Conservation (phyloP, 345 rosid genomes). For the Salix suchowensis region DNA sequence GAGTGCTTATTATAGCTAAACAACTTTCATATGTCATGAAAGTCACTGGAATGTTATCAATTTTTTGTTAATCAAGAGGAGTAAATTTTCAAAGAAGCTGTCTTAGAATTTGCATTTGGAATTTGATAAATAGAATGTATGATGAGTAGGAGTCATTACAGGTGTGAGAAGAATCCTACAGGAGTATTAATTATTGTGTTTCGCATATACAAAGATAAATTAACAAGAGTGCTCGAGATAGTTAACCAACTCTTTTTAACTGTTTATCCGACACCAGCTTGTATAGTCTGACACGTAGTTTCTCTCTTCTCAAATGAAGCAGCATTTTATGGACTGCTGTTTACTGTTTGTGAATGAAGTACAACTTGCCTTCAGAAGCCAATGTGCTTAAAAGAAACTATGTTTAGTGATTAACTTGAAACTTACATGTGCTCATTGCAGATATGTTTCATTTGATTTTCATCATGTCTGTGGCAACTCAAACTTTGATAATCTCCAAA, state of each 20-base stretch:
- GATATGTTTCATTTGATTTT: conserved; percentile 81
- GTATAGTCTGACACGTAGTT: neutral
- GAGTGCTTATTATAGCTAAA: no score
- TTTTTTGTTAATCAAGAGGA: neutral
- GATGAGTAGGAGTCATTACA: no score
- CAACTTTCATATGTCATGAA: neutral
- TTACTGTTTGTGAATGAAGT: neutral
- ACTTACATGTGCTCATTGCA: conserved; percentile 27
- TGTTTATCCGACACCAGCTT: neutral
- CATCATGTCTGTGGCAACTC: conserved; percentile 81
- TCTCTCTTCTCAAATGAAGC: neutral
- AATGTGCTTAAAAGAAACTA: neutral
- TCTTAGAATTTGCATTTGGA: neutral
- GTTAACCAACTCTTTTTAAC: neutral
- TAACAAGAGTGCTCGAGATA: neutral
- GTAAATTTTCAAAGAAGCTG: neutral
- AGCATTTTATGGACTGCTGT: conserved; percentile 1
- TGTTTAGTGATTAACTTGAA: conserved; percentile 1
- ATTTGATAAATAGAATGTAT: neutral
- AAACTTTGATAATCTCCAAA: conserved; percentile 64
- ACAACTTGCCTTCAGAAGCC: neutral
- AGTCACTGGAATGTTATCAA: neutral
- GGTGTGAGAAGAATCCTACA: no score
- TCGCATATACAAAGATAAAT: neutral
- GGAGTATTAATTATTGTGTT: no score